A percentile compares a stretch with the other conserved stretches of the same genome.
phyloP scores from a whole-genome alignment of 1,139 yeast species.

The Groenewaldozyma auringiensis region DNA sequence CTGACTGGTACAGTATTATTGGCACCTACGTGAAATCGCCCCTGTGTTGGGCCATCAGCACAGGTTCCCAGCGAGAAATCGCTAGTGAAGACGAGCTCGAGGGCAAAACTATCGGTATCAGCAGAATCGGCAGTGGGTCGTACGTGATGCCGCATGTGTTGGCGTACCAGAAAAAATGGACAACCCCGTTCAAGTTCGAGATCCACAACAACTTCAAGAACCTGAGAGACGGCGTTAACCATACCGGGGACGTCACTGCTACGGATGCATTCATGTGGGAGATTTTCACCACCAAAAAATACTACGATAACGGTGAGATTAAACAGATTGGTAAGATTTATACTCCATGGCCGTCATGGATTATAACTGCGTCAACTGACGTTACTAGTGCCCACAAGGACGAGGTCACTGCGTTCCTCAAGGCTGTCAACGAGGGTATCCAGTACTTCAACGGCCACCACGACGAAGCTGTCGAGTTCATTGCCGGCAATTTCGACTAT shows the following conservation, averaged over 20 bases:
- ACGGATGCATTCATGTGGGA: conserved; percentile 97
- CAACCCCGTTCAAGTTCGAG: conserved; percentile 39
- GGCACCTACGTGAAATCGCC: conserved; percentile 86
- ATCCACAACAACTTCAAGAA: conserved; percentile 63
- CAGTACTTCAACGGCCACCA: conserved; percentile 50
- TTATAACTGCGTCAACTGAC: conserved; percentile 47
- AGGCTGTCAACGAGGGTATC: conserved; percentile 60
- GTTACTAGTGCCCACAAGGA: conserved; percentile 25
- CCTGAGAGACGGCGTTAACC: conserved; percentile 72
- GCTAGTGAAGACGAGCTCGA: conserved; percentile 45
- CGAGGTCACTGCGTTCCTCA: conserved; percentile 39
- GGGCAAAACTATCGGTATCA: conserved; percentile 66
- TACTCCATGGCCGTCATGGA: conserved; percentile 98
- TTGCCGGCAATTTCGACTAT: conserved; percentile 64
- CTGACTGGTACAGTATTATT: conserved; percentile 52
- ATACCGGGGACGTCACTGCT: conserved; percentile 35
- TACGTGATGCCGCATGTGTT: conserved; percentile 85
- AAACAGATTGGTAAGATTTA: conserved; percentile 78
- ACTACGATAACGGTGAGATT: conserved; percentile 72
- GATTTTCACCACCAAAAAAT: conserved; percentile 77
- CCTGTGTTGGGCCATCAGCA: conserved; percentile 81
- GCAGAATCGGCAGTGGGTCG: conserved; percentile 83
- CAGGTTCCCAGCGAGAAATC: conserved; percentile 60
- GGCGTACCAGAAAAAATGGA: conserved; percentile 49
- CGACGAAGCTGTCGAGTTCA: conserved; percentile 61